A percentile compares a stretch with the other conserved stretches of the same genome.
phyloP scores from a whole-genome alignment of 371 early-diverging fungal genomes.

The Chytridiales sp. region DNA sequence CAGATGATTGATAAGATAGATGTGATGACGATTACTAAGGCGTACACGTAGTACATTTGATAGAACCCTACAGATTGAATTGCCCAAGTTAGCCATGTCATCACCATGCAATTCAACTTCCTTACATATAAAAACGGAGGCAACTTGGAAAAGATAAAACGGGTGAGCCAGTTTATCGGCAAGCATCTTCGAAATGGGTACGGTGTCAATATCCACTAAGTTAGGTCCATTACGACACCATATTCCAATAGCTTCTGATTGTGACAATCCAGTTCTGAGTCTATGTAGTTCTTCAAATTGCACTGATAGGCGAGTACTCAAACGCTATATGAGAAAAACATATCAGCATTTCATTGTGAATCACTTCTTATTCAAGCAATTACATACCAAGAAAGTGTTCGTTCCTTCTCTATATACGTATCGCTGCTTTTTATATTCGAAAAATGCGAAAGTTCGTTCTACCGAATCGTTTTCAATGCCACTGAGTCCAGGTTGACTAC shows the following conservation, averaged over 20 bases:
- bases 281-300: slow-evolving; percentile 29
- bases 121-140: slow-evolving; percentile 36
- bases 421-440: slow-evolving; percentile 40
- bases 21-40: slow-evolving; percentile 34
- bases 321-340: slow-evolving; percentile 13
- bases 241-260: slow-evolving; percentile 14
- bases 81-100: not conserved
- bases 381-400: slow-evolving; percentile 29
- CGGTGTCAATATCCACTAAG: slow-evolving; percentile 31
- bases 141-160: slow-evolving; percentile 40
- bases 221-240: slow-evolving; percentile 35
- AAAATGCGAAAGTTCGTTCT: slow-evolving; percentile 18
- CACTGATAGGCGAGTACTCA: slow-evolving; percentile 10
- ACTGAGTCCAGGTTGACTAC: too few species aligned
- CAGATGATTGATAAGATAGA: slow-evolving; percentile 34
- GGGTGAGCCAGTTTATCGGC: slow-evolving; percentile 40
- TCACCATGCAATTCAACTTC: slow-evolving; percentile 2
- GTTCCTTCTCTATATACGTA: slow-evolving; percentile 32
- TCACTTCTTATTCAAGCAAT: not conserved
- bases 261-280: slow-evolving; percentile 29
- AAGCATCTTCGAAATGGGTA: slow-evolving; percentile 28
- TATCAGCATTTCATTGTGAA: not conserved
- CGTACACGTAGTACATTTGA: slow-evolving; percentile 35
- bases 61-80: slow-evolving; percentile 25
- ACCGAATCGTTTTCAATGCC: too few species aligned